Percentiles rank a stretch among this genome's conserved stretches.
Evolutionary conservation across 345 rosid species (phyloP).

Genomic region (Dimocarpus longan): DNA sequence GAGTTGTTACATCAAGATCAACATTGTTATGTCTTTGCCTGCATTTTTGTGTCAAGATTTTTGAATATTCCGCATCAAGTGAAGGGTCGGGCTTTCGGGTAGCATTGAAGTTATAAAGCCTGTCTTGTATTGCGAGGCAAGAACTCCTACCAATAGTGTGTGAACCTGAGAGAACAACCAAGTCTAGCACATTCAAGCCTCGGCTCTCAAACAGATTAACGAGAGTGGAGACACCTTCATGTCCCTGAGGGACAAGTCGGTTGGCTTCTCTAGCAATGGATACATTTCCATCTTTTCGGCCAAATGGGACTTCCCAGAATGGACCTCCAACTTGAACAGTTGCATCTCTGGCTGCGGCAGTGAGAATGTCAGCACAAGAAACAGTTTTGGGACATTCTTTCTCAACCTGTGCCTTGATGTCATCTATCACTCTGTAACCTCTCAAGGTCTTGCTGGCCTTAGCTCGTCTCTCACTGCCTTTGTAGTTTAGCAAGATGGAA

Average conservation of each 20-base stretch:
- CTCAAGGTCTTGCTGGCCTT: slow-evolving; percentile 28
- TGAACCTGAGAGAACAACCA: slow-evolving; percentile 38
- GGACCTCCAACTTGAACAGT: slow-evolving; percentile 36
- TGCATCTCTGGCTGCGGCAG: slow-evolving; percentile 45
- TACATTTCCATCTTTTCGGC: slow-evolving; percentile 36
- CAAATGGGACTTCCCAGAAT: slow-evolving; percentile 42
- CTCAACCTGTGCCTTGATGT: slow-evolving; percentile 38
- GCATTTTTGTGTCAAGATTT: slow-evolving; percentile 26
- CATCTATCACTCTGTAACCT: slow-evolving; percentile 36
- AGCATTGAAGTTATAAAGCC: slow-evolving; percentile 27
- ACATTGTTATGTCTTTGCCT: slow-evolving; percentile 2
- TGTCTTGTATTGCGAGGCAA: slow-evolving; percentile 28
- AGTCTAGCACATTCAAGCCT: slow-evolving; percentile 33
- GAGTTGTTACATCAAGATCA: slow-evolving; percentile 39
- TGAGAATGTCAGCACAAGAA: slow-evolving; percentile 47
- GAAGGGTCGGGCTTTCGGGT: slow-evolving; percentile 24
- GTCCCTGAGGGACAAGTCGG: slow-evolving; percentile 28
- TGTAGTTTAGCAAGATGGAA: slow-evolving; percentile 35
- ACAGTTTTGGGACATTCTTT: slow-evolving; percentile 34
- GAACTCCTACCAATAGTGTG: slow-evolving; percentile 44
- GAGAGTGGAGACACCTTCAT: slow-evolving; percentile 26
- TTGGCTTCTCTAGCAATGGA: slow-evolving; percentile 31
- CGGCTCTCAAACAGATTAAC: slow-evolving; percentile 18
- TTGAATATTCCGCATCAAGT: slow-evolving; percentile 18
- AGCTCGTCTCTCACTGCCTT: slow-evolving; percentile 36